Evolutionary conservation across 257 asterid genomes (phyloP).

Genomic region (Nicotiana obtusifolia): DNA sequence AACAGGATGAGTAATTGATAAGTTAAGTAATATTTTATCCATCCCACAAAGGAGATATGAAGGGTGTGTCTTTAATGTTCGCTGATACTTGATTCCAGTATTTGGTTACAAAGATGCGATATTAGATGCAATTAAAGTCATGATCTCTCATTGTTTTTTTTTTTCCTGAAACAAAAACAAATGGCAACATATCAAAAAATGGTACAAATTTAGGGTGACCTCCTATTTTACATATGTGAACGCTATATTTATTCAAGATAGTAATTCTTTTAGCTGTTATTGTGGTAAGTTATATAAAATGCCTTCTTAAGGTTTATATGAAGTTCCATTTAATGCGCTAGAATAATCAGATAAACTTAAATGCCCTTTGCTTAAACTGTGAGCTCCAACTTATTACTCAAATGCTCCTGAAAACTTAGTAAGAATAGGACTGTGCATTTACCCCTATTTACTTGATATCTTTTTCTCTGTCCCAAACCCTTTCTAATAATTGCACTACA

Average conservation of each 20-base stretch:
- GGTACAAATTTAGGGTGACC: background rate
- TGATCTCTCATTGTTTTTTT: background rate
- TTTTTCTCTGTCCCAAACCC: background rate
- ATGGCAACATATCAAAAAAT: background rate
- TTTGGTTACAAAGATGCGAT: background rate
- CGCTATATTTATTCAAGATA: background rate
- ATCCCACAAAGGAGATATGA: background rate
- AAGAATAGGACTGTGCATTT: background rate
- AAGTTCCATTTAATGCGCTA: background rate
- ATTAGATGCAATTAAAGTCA: background rate
- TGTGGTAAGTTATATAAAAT: background rate
- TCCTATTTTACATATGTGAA: background rate
- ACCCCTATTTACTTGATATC: background rate
- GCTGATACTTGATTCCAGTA: background rate
- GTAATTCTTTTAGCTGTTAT: background rate
- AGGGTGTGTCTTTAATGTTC: background rate
- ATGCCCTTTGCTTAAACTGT: background rate
- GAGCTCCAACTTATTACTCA: background rate
- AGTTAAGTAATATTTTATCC: background rate
- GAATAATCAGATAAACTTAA: background rate
- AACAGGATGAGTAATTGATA: background rate
- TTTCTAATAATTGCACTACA: background rate
- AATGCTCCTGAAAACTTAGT: background rate
- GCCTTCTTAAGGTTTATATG: background rate
- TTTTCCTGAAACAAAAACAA: background rate